A percentile compares a stretch with the other conserved stretches of the same genome.
Conservation (phyloP, 2,329 filamentous ascomycete species). For the Intubia oerlemansii region DNA sequence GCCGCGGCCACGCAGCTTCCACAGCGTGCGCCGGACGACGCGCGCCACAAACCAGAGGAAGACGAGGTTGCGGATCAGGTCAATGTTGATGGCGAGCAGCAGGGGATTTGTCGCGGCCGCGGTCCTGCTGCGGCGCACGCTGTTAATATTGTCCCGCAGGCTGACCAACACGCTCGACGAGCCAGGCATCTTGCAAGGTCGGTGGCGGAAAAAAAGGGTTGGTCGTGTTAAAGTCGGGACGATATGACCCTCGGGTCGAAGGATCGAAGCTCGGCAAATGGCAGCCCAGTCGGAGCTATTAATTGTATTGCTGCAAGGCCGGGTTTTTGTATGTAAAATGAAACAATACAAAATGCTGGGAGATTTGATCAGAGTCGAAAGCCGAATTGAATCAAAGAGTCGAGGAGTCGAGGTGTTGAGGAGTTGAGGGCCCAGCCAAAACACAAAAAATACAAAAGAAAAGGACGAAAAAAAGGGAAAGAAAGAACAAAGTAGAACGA, state of each 20-base stretch:
- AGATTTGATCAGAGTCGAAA: too few species aligned
- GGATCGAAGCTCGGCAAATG: too few species aligned
- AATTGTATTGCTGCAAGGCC: too few species aligned
- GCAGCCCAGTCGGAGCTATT: too few species aligned
- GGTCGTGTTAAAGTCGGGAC: too few species aligned
- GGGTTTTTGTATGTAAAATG: too few species aligned
- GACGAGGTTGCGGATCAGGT: constrained; percentile 66
- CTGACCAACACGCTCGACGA: constrained; percentile 50
- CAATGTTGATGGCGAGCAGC: constrained; percentile 37
- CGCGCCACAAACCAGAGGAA: constrained; percentile 77
- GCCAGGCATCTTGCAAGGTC: constrained; percentile 41
- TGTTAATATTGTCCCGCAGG: constrained; percentile 43
- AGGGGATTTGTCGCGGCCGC: constrained; percentile 29
- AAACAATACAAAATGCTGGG: too few species aligned
- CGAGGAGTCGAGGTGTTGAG: too few species aligned
- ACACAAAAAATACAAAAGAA: neutral
- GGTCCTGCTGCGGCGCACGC: constrained; percentile 31
- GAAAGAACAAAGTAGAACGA: constrained; percentile 1
- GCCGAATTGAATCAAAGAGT: too few species aligned
- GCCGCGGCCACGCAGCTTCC: constrained; percentile 77
- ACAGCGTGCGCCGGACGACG: constrained; percentile 58
- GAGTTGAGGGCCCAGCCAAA: too few species aligned
- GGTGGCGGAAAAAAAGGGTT: too few species aligned
- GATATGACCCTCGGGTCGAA: too few species aligned
- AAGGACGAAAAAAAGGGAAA: constrained; percentile 1